Percentiles rank a stretch among this genome's conserved stretches.
These are phyloP conservation scores for Fusarium bulbicola DNA, from an alignment of 2,329 filamentous ascomycete genomes.

Conservation along the genomic window DNA sequence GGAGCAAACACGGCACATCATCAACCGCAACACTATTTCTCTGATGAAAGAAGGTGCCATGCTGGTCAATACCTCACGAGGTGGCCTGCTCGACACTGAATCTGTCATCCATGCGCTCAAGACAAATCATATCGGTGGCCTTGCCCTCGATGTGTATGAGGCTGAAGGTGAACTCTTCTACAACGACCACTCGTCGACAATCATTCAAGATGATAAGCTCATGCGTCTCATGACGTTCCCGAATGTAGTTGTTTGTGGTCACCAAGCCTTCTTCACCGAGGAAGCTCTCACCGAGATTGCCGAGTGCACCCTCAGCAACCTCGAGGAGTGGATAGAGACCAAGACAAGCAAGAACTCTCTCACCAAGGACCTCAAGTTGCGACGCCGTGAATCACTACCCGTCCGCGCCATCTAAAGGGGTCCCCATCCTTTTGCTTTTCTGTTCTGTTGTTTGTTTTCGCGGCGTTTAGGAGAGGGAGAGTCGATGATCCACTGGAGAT, in stretches of 20 bases:
- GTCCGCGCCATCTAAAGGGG: conserved; percentile 44
- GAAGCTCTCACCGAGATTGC: conserved; percentile 73
- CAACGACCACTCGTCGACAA: conserved; percentile 69
- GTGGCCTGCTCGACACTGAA: conserved; percentile 68
- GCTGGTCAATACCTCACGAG: conserved; percentile 74
- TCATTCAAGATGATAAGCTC: conserved; percentile 72
- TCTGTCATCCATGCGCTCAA: conserved; percentile 71
- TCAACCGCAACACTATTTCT: conserved; percentile 62
- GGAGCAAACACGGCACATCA: conserved; percentile 66
- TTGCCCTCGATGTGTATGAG: conserved; percentile 76
- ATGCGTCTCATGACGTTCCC: conserved; percentile 74
- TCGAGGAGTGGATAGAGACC: conserved; percentile 55
- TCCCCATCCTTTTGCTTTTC: neutral
- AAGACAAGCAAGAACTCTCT: conserved; percentile 47
- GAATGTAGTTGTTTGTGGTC: conserved; percentile 72
- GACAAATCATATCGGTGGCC: conserved; percentile 64
- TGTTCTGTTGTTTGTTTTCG: neutral
- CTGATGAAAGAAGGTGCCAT: conserved; percentile 68
- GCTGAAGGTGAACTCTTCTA: conserved; percentile 72
- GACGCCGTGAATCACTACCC: conserved; percentile 43
- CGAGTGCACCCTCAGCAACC: conserved; percentile 65
- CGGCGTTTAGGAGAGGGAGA: neutral
- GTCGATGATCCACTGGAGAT: neutral
- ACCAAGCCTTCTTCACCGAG: conserved; percentile 75
- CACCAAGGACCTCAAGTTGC: conserved; percentile 41